Base-by-base conservation (phyloP, 2,329 filamentous ascomycete species). In the Hypoxylon rubiginosum region DNA sequence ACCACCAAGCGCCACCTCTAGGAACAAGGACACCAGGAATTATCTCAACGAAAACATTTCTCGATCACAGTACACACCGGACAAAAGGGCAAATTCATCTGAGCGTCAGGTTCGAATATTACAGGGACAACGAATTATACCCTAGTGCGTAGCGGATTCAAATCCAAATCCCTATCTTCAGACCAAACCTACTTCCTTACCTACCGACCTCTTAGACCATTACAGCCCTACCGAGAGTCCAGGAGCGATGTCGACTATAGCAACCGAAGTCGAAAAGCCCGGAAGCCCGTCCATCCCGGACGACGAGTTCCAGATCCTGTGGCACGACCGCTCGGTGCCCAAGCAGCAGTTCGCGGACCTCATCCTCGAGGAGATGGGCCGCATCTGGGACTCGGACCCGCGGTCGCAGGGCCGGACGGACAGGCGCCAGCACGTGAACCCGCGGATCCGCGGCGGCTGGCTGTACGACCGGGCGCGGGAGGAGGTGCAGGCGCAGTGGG, bases 351-450 rank as follows among this genome's bases (percentile, higher is more conserved):
- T 62, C 13, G 26, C 17, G 2, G 57, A 60, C 13, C 30, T 32
- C 9, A 21, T 65, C 13, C 8, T 50, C 28, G 49, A 62, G 30
- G 53, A 62, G 32, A 62, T 58, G 63, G 15, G 15, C 10, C 48
- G 34, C 11, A 62, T 62, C 34, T 62, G 58, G 63, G 48, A 62
- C 0, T 8, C 49, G 1, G 46, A 58, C 19, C 54, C 58, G 1
- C 15, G 3, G 3, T 10, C 46, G 1, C 4, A 26, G 19, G 41
- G 28, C 6, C 48, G 54, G 10, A 21, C 19, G 15, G 63, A 62
- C 39, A 66, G 45, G 15, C 0, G 24, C 11, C 15, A 7, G n/a
- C n/a, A 59, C 15, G 34, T 62, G 17, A 32, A 55, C 19, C 7
- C 2, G 4, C n/a, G 19, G 5, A 34, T 58, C 32, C 19, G 21